These are phyloP conservation scores for Schwanniomyces sp. DNA, from an alignment of 805 yeast species.

Conservation along the genomic window DNA sequence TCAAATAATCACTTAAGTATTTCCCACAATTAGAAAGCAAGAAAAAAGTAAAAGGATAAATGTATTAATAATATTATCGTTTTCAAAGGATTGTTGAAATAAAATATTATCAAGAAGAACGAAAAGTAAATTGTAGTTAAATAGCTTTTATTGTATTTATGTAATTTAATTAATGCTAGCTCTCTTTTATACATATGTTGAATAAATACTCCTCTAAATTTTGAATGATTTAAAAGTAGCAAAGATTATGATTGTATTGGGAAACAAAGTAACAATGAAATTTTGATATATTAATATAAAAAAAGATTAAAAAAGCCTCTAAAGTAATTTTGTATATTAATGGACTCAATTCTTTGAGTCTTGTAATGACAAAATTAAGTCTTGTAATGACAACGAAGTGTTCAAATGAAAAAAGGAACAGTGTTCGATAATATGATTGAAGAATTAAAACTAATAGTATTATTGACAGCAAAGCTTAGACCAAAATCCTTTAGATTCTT, in stretches of 20 bases:
- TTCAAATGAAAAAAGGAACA: neutral
- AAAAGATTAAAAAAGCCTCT: neutral
- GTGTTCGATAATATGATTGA: neutral
- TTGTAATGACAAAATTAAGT: neutral
- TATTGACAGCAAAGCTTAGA: conserved; percentile 43
- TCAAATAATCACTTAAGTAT: too few species aligned
- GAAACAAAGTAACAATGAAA: neutral
- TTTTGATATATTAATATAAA: neutral
- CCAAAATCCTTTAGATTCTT: conserved; percentile 42
- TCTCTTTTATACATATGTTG: too few species aligned
- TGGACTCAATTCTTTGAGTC: neutral
- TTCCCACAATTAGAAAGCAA: too few species aligned
- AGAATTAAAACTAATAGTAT: conserved; percentile 1
- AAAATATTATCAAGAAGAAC: too few species aligned
- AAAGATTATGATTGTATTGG: neutral
- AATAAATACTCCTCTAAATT: too few species aligned
- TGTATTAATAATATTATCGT: too few species aligned
- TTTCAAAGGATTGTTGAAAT: too few species aligned
- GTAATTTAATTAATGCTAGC: too few species aligned
- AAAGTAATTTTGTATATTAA: neutral
- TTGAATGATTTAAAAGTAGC: neutral
- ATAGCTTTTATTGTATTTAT: too few species aligned
- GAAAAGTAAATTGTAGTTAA: too few species aligned
- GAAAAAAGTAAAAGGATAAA: too few species aligned
- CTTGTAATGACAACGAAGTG: neutral